These are phyloP conservation scores for Podospora anserina DNA, from an alignment of 495 filamentous ascomycete genomes.

Conservation along the genomic window DNA sequence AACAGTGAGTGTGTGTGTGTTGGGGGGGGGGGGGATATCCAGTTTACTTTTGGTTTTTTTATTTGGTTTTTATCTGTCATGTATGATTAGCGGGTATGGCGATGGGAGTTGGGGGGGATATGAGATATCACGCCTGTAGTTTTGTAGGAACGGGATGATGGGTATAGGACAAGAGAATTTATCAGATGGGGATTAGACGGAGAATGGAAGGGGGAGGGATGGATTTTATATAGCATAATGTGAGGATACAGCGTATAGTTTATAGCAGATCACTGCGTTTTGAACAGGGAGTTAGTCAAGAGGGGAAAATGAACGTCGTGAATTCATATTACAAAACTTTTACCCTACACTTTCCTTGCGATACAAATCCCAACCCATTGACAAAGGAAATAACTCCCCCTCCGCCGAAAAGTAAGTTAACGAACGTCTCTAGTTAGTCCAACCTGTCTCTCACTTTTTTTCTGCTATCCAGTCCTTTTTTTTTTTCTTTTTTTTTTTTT, in stretches of 20 bases:
- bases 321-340: neutral
- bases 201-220: neutral
- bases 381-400: neutral
- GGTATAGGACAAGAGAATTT: neutral
- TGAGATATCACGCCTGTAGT: neutral
- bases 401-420: neutral
- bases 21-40: too few species aligned
- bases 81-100: neutral
- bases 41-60: neutral
- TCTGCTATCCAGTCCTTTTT: too few species aligned
- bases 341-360: too few species aligned
- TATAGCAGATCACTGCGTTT: neutral
- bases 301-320: neutral
- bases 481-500: too few species aligned
- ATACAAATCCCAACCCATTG: too few species aligned
- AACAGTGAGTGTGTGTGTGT: conserved; percentile 4
- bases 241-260: neutral
- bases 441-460: too few species aligned
- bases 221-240: neutral
- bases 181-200: neutral
- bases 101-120: neutral
- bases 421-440: conserved; percentile 1
- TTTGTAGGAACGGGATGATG: neutral
- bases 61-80: neutral
- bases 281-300: neutral